These are phyloP conservation scores for Phaffia tasmanica DNA, from an alignment of 768 basidiomycete genomes.

Conservation along the genomic window DNA sequence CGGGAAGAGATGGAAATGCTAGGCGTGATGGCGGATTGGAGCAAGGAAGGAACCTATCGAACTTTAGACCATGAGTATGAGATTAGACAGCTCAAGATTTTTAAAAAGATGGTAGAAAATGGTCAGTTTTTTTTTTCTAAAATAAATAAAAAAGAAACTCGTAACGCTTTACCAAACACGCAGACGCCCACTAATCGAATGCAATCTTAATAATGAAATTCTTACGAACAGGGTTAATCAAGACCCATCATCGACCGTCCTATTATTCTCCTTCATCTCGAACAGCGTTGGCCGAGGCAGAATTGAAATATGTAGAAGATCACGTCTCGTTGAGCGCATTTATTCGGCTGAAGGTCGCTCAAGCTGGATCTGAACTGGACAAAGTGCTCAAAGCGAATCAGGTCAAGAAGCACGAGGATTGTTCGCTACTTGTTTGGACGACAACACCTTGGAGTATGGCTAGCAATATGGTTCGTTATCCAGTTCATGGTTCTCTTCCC, in stretches of 20 bases:
- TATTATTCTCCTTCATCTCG: slow-evolving; percentile 90
- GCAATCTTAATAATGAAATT: background rate
- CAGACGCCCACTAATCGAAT: too few species aligned
- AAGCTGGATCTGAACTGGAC: slow-evolving; percentile 34
- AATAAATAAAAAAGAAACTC: too few species aligned
- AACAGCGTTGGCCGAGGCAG: slow-evolving; percentile 90
- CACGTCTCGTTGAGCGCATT: slow-evolving; percentile 82
- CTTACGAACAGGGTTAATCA: slow-evolving; percentile 57
- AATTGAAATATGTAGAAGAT: slow-evolving; percentile 77
- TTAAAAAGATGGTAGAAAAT: slow-evolving; percentile 76
- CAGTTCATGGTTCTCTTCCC: background rate
- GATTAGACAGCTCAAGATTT: slow-evolving; percentile 72
- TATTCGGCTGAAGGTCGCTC: slow-evolving; percentile 48
- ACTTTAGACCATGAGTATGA: slow-evolving; percentile 88
- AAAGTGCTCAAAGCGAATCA: slow-evolving; percentile 25
- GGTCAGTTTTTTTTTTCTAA: slow-evolving; percentile 41
- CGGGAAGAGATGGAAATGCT: slow-evolving; percentile 66
- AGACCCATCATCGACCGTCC: slow-evolving; percentile 75
- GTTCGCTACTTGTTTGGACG: slow-evolving; percentile 78
- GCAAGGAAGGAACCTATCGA: slow-evolving; percentile 53
- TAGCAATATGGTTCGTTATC: slow-evolving; percentile 68
- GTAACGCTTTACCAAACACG: background rate
- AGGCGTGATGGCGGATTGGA: slow-evolving; percentile 90
- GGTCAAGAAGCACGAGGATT: slow-evolving; percentile 27
- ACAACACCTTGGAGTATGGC: slow-evolving; percentile 96